Evolutionary conservation across 2,329 filamentous ascomycete genomes (phyloP).

Genomic region (Xylariaceae sp.): DNA sequence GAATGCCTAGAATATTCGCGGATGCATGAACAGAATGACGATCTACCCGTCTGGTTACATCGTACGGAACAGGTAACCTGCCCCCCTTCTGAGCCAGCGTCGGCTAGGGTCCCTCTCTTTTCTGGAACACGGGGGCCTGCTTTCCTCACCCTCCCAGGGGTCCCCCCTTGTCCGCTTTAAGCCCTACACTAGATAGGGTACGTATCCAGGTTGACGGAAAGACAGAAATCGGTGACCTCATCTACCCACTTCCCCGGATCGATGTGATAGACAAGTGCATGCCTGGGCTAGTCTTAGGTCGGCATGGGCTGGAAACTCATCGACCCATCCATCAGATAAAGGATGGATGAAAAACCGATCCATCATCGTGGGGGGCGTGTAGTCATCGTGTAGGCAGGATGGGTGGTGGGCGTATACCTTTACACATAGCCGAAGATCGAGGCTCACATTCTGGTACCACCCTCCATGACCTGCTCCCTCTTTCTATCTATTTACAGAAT

Average conservation of each 20-base stretch:
- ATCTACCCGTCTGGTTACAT: neutral
- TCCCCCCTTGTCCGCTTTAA: slow-evolving; percentile 12
- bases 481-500: slow-evolving; percentile 2
- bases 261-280: neutral
- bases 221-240: slow-evolving; percentile 2
- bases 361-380: neutral
- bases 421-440: slow-evolving; percentile 9
- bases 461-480: slow-evolving; percentile 6
- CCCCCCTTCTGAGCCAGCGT: slow-evolving; percentile 8
- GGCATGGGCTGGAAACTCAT: slow-evolving; percentile 2
- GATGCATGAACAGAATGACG: neutral
- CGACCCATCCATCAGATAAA: neutral
- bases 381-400: neutral
- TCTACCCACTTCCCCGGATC: slow-evolving; percentile 17
- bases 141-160: slow-evolving; percentile 5
- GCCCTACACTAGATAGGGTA: neutral
- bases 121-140: slow-evolving; percentile 13
- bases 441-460: slow-evolving; percentile 7
- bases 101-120: slow-evolving; percentile 7
- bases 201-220: neutral
- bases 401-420: neutral
- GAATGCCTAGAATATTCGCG: neutral
- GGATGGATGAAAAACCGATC: neutral
- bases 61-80: no score
- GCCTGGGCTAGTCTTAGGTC: neutral